Percentiles rank a stretch among this genome's conserved stretches.
Evolutionary conservation across 306 rosid genomes (phyloP).

Genomic region (Cucurbita maxima): DNA sequence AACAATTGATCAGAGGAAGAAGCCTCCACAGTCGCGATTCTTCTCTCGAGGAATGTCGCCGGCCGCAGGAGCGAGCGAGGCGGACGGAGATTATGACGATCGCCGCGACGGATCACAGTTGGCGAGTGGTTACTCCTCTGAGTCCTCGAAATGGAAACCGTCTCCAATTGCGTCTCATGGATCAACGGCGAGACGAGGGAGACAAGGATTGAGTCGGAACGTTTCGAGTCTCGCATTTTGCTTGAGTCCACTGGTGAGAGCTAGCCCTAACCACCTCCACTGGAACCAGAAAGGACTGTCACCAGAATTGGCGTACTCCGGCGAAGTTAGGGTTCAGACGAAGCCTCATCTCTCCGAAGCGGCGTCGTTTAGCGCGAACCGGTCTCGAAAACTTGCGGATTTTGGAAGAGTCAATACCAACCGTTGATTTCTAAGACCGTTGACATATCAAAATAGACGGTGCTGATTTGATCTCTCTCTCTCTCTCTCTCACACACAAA

Average conservation of each 20-base stretch:
- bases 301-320: constrained; percentile 29
- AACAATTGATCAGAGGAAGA: background rate
- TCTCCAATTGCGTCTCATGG: constrained; percentile 33
- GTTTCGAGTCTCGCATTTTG: constrained; percentile 62
- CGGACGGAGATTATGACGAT: constrained; percentile 17
- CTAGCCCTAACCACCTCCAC: constrained; percentile 48
- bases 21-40: constrained; percentile 10
- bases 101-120: constrained; percentile 34
- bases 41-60: constrained; percentile 90
- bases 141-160: constrained; percentile 43
- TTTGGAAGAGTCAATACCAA: constrained; percentile 58
- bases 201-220: constrained; percentile 26
- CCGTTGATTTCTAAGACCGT: constrained; percentile 47
- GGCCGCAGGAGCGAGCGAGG: constrained; percentile 17
- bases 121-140: constrained; percentile 43
- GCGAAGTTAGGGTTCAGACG: constrained; percentile 29
- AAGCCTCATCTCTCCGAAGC: constrained; percentile 49
- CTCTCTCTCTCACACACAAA: background rate
- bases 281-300: constrained; percentile 51
- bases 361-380: constrained; percentile 61
- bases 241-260: constrained; percentile 74
- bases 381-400: constrained; percentile 77
- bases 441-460: background rate
- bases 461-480: constrained; percentile 7
- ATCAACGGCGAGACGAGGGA: constrained; percentile 34